Evolutionary conservation across 352 stramenopile genomes (phyloP).

Genomic region (Elongisporangium prolatum): DNA sequence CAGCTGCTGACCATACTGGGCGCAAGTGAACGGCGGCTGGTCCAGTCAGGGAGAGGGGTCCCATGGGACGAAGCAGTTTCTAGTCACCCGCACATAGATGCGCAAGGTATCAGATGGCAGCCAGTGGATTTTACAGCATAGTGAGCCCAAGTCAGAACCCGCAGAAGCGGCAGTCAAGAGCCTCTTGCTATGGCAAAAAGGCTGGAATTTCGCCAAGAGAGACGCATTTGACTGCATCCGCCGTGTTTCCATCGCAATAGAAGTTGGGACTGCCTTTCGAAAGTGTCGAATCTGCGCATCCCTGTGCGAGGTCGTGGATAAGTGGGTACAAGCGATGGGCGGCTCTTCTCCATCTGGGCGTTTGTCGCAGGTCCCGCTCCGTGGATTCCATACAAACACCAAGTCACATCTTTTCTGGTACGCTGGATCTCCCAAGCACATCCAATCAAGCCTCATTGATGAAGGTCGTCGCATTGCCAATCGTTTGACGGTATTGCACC

Average conservation of each 20-base stretch:
- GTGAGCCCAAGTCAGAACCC: neutral
- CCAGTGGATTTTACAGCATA: neutral
- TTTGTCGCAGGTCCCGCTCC: neutral
- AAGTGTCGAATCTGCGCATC: neutral
- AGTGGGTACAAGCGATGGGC: neutral
- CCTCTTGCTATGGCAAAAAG: neutral
- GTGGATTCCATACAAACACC: neutral
- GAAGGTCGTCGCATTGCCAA: neutral
- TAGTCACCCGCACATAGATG: neutral
- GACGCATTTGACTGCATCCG: neutral
- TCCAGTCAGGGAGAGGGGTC: neutral
- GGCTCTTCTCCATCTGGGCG: neutral
- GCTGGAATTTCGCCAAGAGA: neutral
- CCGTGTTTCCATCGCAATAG: neutral
- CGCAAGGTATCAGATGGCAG: neutral
- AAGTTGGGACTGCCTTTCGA: neutral
- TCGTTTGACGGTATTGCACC: neutral
- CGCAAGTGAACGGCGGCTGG: neutral
- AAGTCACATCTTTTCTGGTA: neutral
- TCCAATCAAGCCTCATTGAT: neutral
- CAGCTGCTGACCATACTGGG: neutral
- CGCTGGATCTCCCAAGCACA: neutral
- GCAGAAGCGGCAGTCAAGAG: neutral
- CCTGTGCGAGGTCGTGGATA: neutral
- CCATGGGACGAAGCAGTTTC: neutral